Percentiles rank a stretch among this genome's conserved stretches.
These are phyloP conservation scores for Nannochloris sp. DNA, from an alignment of 139 green algal genomes.

Conservation along the genomic window DNA sequence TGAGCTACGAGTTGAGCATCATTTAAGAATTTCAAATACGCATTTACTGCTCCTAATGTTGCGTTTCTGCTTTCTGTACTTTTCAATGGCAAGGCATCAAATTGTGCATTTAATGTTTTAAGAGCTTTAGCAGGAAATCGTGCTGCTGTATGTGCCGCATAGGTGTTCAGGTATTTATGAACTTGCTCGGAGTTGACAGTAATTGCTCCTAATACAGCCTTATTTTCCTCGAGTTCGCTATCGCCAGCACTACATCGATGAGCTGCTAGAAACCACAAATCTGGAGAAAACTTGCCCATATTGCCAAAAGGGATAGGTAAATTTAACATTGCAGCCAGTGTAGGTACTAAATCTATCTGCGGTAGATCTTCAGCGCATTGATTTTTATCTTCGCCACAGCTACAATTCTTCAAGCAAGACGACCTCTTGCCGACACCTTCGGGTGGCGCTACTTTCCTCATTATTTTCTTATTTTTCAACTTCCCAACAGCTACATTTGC, in stretches of 20 bases:
- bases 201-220: not conserved
- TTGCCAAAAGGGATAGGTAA: constrained; percentile 78
- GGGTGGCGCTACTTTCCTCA: too few species aligned
- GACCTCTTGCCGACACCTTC: too few species aligned
- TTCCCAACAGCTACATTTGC: constrained; percentile 1
- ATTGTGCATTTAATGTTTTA: constrained; percentile 14
- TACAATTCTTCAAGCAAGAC: constrained; percentile 15
- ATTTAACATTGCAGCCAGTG: constrained; percentile 70
- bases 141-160: constrained; percentile 30
- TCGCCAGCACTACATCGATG: not conserved
- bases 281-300: constrained; percentile 51
- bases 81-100: not conserved
- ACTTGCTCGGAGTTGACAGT: constrained; percentile 41
- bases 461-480: not conserved
- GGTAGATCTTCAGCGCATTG: constrained; percentile 33
- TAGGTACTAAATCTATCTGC: constrained; percentile 82
- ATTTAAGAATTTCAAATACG: constrained; percentile 31
- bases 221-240: not conserved
- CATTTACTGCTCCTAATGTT: not conserved
- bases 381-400: constrained; percentile 22
- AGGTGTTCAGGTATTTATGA: constrained; percentile 57
- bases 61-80: not conserved
- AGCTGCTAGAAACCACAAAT: constrained; percentile 46
- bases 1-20: constrained; percentile 45
- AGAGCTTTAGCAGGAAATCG: constrained; percentile 35